These are phyloP conservation scores for Rhodomyrtus tomentosa DNA, from an alignment of 345 rosid species.

Conservation along the genomic window DNA sequence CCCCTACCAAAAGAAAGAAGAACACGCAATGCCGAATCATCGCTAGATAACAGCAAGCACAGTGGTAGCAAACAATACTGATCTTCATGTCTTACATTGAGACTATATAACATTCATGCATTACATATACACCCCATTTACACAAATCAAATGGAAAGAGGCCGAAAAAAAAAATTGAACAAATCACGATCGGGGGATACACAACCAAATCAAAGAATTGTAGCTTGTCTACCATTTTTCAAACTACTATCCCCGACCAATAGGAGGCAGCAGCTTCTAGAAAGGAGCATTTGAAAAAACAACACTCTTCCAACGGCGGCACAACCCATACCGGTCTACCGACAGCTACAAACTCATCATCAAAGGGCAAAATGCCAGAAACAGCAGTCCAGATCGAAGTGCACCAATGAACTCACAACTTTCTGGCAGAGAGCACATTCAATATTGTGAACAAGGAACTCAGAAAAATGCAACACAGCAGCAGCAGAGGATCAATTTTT, in stretches of 20 bases:
- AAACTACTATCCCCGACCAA: neutral
- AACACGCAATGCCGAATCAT: neutral
- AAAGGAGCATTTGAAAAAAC: neutral
- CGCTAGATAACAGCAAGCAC: neutral
- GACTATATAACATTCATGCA: neutral
- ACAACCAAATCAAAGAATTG: constrained; percentile 2
- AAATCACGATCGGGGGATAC: constrained; percentile 1
- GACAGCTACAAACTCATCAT: neutral
- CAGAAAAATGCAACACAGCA: neutral
- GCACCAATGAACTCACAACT: neutral
- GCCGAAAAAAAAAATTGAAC: constrained; percentile 3
- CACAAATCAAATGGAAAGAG: neutral
- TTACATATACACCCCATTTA: neutral
- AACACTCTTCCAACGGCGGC: constrained; percentile 3
- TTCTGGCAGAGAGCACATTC: neutral
- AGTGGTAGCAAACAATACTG: neutral
- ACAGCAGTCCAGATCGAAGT: neutral
- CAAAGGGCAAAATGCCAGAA: neutral
- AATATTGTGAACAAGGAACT: neutral
- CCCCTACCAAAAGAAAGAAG: neutral
- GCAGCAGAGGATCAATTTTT: neutral
- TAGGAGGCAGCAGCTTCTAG: neutral
- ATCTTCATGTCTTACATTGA: neutral
- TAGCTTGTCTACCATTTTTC: neutral
- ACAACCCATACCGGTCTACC: neutral